Conservation (phyloP, 495 filamentous ascomycete genomes). For the Cercophora sp. region DNA sequence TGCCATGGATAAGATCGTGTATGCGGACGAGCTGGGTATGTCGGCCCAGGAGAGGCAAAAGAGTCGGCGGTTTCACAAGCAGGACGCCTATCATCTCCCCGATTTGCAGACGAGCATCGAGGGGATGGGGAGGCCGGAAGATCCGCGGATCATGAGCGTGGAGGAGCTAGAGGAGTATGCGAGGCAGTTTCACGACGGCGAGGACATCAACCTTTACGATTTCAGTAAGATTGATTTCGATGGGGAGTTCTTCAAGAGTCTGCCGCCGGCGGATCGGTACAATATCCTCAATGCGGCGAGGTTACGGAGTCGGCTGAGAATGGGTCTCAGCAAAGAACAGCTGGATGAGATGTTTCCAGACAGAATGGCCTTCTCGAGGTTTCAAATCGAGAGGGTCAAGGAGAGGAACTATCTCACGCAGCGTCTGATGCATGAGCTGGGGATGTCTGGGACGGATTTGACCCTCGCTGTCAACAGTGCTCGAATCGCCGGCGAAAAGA, state of each 20-base stretch:
- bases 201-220: slow-evolving; percentile 97
- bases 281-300: slow-evolving; percentile 94
- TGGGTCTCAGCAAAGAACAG: slow-evolving; percentile 96
- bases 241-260: slow-evolving; percentile 82
- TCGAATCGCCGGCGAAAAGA: slow-evolving; percentile 84
- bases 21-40: slow-evolving; percentile 85
- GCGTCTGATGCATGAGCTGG: slow-evolving; percentile 88
- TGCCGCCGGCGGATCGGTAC: slow-evolving; percentile 88
- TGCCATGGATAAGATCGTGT: slow-evolving; percentile 64
- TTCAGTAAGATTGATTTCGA: slow-evolving; percentile 99
- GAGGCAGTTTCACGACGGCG: slow-evolving; percentile 82
- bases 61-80: slow-evolving; percentile 77
- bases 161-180: slow-evolving; percentile 93
- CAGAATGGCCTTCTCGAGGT: slow-evolving; percentile 93
- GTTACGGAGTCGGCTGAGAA: slow-evolving; percentile 77
- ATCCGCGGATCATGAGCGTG: slow-evolving; percentile 89
- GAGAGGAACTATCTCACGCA: slow-evolving; percentile 96
- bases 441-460: slow-evolving; percentile 73
- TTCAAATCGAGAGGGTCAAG: slow-evolving; percentile 89
- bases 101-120: slow-evolving; percentile 71
- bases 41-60: slow-evolving; percentile 67
- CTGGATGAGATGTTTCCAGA: slow-evolving; percentile 94
- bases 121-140: slow-evolving; percentile 83
- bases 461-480: slow-evolving; percentile 54
- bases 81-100: slow-evolving; percentile 90